Conservation (phyloP, 371 early-diverging fungal genomes). For the Mucor ambiguus region DNA sequence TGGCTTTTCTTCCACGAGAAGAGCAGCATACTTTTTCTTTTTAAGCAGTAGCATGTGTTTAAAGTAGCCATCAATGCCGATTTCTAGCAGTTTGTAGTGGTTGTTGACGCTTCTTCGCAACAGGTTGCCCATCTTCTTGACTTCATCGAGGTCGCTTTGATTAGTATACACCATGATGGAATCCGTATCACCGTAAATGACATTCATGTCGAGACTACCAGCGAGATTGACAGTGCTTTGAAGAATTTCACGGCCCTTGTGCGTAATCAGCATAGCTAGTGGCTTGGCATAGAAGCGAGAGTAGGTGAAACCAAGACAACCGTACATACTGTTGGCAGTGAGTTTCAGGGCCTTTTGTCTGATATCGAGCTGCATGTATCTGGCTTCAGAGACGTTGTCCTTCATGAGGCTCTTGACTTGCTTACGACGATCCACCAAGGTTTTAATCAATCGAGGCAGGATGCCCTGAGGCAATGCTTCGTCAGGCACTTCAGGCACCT, state of each 20-base stretch:
- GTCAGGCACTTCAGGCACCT: conserved; percentile 81
- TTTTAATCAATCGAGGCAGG: conserved; percentile 90
- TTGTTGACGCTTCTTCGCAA: conserved; percentile 91
- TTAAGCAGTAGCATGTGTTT: conserved; percentile 95
- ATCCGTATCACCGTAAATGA: conserved; percentile 99
- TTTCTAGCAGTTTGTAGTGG: conserved; percentile 91
- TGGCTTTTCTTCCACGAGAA: conserved; percentile 66
- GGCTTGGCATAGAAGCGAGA: conserved; percentile 99
- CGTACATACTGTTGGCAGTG: conserved; percentile 99
- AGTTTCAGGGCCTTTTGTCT: conserved; percentile 98
- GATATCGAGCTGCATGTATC: conserved; percentile 80
- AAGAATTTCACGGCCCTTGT: conserved; percentile 97
- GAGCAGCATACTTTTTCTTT: conserved; percentile 99
- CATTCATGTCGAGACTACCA: conserved; percentile 74
- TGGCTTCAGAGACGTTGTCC: conserved; percentile 60
- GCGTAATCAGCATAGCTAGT: conserved; percentile 98
- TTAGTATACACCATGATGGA: conserved; percentile 99
- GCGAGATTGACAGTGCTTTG: conserved; percentile 95
- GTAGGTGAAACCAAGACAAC: conserved; percentile 96
- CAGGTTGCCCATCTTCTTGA: conserved; percentile 79
- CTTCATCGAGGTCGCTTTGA: conserved; percentile 73
- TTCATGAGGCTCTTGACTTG: conserved; percentile 95
- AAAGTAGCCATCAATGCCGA: conserved; percentile 98
- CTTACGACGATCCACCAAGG: conserved; percentile 90
- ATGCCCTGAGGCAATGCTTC: conserved; percentile 72